A percentile compares a stretch with the other conserved stretches of the same genome.
Evolutionary conservation across 768 basidiomycete species (phyloP).

Genomic region (Chalciporus piperatus): DNA sequence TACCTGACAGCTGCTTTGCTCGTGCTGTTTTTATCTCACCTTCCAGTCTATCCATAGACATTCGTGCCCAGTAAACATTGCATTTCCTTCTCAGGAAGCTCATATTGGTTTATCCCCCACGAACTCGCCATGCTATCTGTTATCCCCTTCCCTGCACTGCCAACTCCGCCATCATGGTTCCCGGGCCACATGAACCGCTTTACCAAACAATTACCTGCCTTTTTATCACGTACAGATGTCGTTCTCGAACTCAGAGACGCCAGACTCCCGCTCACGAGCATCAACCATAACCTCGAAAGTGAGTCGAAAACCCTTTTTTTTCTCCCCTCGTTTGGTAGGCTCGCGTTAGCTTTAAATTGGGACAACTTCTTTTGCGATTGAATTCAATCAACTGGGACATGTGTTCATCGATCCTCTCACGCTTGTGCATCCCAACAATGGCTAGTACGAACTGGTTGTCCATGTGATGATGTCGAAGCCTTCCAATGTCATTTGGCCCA

Average conservation of each 20-base stretch:
- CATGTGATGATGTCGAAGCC: conserved; percentile 13
- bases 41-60: conserved; percentile 7
- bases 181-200: conserved; percentile 96
- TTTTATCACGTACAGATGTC: conserved; percentile 81
- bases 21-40: neutral
- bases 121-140: conserved; percentile 29
- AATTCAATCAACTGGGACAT: conserved; percentile 5
- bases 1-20: neutral
- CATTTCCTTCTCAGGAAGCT: conserved; percentile 13
- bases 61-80: neutral
- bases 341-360: neutral
- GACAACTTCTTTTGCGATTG: conserved; percentile 2
- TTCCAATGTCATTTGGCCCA: conserved; percentile 4
- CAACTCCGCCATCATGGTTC: conserved; percentile 87
- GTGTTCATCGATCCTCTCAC: conserved; percentile 21
- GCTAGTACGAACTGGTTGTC: conserved; percentile 12
- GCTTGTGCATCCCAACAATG: conserved; percentile 9
- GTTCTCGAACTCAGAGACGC: conserved; percentile 95
- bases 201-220: conserved; percentile 66
- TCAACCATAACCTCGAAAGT: conserved; percentile 89
- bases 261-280: conserved; percentile 88
- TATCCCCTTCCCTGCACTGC: conserved; percentile 48
- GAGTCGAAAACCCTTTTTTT: conserved; percentile 20
- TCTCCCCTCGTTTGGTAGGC: neutral
- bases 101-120: conserved; percentile 7